Percentiles rank a stretch among this genome's conserved stretches.
Evolutionary conservation across 331 rosid genomes (phyloP).

Genomic region (Quercus phellos): DNA sequence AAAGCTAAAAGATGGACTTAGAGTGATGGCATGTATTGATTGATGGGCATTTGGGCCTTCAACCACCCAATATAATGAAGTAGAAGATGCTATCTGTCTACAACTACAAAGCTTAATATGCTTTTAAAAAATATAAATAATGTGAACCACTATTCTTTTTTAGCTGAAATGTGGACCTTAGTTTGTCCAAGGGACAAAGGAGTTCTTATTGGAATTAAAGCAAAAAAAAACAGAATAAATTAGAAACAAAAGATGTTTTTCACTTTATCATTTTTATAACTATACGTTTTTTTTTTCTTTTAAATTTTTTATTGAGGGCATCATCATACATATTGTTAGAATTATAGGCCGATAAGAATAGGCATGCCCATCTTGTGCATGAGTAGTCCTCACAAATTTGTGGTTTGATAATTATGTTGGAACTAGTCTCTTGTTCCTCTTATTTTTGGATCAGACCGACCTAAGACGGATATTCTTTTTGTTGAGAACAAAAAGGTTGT

Average conservation of each 20-base stretch:
- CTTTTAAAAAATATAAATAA: not conserved
- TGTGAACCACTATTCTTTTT: not conserved
- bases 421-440: not conserved
- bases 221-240: not conserved
- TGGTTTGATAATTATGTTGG: not conserved
- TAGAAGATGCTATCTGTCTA: constrained; percentile 11
- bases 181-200: not conserved
- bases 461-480: not conserved
- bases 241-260: not conserved
- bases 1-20: not conserved
- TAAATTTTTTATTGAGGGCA: too few species aligned
- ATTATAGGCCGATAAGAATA: not conserved
- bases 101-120: not conserved
- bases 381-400: not conserved
- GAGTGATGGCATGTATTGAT: constrained; percentile 15
- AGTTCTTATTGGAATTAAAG: not conserved
- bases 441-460: not conserved
- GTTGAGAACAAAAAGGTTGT: not conserved
- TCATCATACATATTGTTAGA: not conserved
- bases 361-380: not conserved
- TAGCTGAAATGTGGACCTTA: constrained; percentile 18
- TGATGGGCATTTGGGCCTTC: constrained; percentile 17
- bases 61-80: constrained; percentile 7
- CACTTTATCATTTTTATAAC: not conserved
- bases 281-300: not conserved